Evolutionary conservation across 257 asterid genomes (phyloP).

Genomic region (Solanum clarkiae): DNA sequence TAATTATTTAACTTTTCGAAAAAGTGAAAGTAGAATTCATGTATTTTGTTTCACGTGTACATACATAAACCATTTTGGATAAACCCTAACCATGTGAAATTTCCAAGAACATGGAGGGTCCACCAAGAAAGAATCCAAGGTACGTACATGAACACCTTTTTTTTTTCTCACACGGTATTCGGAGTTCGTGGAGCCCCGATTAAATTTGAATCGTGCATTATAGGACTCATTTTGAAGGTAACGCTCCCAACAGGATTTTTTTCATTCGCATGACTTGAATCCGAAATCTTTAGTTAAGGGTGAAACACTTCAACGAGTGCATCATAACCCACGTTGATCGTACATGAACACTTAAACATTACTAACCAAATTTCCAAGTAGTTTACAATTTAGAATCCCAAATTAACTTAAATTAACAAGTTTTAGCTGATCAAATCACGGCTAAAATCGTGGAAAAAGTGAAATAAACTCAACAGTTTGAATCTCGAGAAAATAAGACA

Average conservation of each 20-base stretch:
- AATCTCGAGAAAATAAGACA: not conserved
- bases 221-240: not conserved
- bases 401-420: not conserved
- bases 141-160: not conserved
- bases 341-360: not conserved
- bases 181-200: accelerated
- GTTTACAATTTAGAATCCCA: not conserved
- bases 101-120: not conserved
- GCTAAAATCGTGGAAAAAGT: conserved; percentile 16
- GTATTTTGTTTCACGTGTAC: not conserved
- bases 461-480: not conserved
- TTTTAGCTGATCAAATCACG: conserved; percentile 20
- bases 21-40: not conserved
- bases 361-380: not conserved
- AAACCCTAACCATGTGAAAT: not conserved
- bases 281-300: no score
- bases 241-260: no score
- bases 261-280: not conserved
- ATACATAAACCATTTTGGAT: not conserved
- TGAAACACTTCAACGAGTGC: accelerated
- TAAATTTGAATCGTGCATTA: no score
- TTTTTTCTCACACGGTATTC: no score
- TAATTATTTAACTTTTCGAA: not conserved
- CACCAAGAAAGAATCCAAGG: not conserved
- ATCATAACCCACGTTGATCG: not conserved